Base-by-base conservation (phyloP, 2,329 filamentous ascomycete species). In the Calcarisporium arbuscula region DNA sequence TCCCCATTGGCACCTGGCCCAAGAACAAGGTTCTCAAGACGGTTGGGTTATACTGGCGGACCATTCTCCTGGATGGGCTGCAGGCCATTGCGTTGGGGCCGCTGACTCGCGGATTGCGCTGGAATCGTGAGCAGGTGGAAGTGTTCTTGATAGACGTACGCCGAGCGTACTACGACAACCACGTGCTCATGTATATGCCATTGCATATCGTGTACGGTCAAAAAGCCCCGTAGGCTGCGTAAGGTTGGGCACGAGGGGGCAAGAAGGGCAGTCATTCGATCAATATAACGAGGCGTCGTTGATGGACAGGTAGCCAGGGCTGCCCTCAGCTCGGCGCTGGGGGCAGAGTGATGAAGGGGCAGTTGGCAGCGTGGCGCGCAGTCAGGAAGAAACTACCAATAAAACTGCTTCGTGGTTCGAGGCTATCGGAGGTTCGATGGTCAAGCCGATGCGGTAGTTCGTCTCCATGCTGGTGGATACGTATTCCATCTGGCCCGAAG, bases 1-100 rank as follows among this genome's bases (percentile, higher is more conserved):
- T 75, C 5, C 73, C 73, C 2, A 65, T 75, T 22, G 73, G 72
- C 1, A 64, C 65, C 0, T 75, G 71, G 71, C 65, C 70, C 4
- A 68, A 62, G 39, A 71, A 74, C 39, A 63, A 64, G 36, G 57
- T 62, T 5, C 51, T 72, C 30, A 74, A 73, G 49, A 61, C 63
- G 30, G 68, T 73, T 15, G 71, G 71, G 1, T 45, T 68, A 12
- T 70, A 71, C 48, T 72, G 67, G 66, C 58, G 65, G 29, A 69
- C 65, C 7, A 67, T 71, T 27, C 49, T 73, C 28, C 52, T 68
- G 3, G 66, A 72, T 41, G 69, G 67, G 10, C 48, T 71, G 11
- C 65, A 72, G 42, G 68, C 67, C 6, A 71, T 73, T 39, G 65
- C 67, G 4, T 51, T 75, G 30, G 68, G 68, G 2, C 66, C 70